Evolutionary conservation across 306 rosid species (phyloP), one percentile per base, ranked within the genome.

Genomic region (Pueraria montana): DNA sequence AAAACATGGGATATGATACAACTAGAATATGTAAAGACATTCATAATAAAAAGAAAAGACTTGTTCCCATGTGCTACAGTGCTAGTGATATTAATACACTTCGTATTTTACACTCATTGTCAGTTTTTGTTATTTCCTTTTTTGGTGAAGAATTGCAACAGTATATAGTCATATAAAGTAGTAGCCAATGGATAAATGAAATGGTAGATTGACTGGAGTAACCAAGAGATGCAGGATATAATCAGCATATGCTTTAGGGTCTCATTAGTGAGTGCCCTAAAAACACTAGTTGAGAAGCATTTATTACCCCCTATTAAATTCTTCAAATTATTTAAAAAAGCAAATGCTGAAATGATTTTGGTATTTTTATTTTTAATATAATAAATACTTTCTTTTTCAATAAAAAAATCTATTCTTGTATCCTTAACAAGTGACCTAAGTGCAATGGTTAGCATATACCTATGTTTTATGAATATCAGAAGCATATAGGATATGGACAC

Each of bases 21-120:
- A 72, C 59, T 70, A 30, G 74, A 61, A 64, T 34, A 52, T 49
- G 45, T 43, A 58, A 78, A 61, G 43, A 63, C 38, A 61, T 50
- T 74, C 61, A 49, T 71, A 27, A 77, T 26, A 49, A 36, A 76
- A 59, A 16, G 40, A 43, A 59, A 50, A 24, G 50, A 74, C 34
- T 26, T 40, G 58, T 26, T 52, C 2, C 80, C 68, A 55, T 14
- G 80, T 50, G 43, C 62, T 62, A 23, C 49, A 66, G 46, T 36
- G 17, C 49, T 10, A 8, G 32, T 59, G 63, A 80, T 71, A 72
- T 20, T 34, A 21, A 72, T 71, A 45, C 72, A 64, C 40, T n/a
- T n/a, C 13, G 68, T 80, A 58, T 72, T 24, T 30, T 61, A 26
- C n/a, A 58, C 14, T 64, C 43, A 32, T 32, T 48, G 56, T 72